These are phyloP conservation scores for Symbiodinium natans DNA, from an alignment of 73 alveolate species.

Conservation along the genomic window DNA sequence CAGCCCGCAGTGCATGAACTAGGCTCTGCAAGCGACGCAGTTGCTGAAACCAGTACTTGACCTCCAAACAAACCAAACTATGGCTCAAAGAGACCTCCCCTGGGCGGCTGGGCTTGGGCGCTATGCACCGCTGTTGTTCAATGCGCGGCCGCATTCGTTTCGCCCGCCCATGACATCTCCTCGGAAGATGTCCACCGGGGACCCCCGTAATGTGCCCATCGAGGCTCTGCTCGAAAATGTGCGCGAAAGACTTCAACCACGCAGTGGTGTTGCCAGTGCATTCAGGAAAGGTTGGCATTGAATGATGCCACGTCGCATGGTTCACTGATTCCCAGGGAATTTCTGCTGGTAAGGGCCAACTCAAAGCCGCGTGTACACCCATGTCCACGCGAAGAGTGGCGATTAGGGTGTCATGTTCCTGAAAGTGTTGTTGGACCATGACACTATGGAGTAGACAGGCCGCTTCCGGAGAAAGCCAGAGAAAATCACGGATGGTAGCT, in stretches of 20 bases:
- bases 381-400: no score
- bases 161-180: not conserved
- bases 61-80: no score
- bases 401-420: no score
- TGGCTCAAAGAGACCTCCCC: not conserved
- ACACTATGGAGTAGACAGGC: not conserved
- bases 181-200: no score
- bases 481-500: not conserved
- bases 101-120: not conserved
- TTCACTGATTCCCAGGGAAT: no score
- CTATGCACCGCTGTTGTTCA: not conserved
- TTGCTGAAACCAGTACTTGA: not conserved
- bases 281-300: not conserved
- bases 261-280: not conserved
- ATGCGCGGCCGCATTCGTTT: not conserved
- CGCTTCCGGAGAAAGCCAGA: not conserved
- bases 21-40: not conserved
- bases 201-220: not conserved
- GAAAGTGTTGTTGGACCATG: not conserved
- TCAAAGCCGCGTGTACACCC: no score
- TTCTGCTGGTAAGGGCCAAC: no score
- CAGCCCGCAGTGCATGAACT: not conserved
- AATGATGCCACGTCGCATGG: no score
- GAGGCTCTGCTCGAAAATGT: not conserved
- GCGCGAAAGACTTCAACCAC: no score